phyloP scores from a whole-genome alignment of 2,329 filamentous ascomycete genomes.

The Ascochyta fabae region DNA sequence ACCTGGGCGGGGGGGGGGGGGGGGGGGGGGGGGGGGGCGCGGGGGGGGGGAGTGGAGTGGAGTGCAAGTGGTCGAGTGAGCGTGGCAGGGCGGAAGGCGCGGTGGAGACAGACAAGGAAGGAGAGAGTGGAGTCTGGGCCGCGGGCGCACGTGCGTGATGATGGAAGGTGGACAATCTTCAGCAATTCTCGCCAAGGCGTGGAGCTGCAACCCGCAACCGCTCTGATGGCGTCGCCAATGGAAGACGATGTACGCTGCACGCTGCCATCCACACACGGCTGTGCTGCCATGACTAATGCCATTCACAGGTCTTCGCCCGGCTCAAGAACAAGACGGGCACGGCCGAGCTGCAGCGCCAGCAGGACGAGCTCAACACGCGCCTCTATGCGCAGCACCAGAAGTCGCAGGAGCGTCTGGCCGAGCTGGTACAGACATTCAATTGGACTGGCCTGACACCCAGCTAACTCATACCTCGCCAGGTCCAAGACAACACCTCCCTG shows the following conservation, averaged over 20 bases:
- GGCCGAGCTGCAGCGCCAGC: conserved; percentile 64
- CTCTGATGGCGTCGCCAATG: conserved; percentile 51
- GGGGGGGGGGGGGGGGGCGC: no score
- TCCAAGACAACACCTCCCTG: conserved; percentile 81
- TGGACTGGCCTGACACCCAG: background rate
- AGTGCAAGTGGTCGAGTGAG: background rate
- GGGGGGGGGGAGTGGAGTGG: background rate
- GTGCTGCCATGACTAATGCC: background rate
- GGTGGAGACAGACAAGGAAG: background rate
- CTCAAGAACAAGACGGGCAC: conserved; percentile 65
- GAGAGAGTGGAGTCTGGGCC: background rate
- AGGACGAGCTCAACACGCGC: conserved; percentile 66
- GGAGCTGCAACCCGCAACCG: conserved; percentile 32
- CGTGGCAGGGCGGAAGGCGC: background rate
- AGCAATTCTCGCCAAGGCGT: conserved; percentile 29
- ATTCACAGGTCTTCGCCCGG: conserved; percentile 63
- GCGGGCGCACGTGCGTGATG: conserved; percentile 7
- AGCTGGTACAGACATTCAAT: conserved; percentile 61
- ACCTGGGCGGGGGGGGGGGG: no score
- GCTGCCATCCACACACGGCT: conserved; percentile 7
- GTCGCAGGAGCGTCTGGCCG: conserved; percentile 67
- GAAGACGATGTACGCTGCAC: conserved; percentile 55
- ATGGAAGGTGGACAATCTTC: conserved; percentile 4
- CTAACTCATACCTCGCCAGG: conserved; percentile 53
- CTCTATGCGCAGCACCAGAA: conserved; percentile 65